A percentile compares a stretch with the other conserved stretches of the same genome.
Evolutionary conservation across 2,329 filamentous ascomycete genomes (phyloP).

Genomic region (Sordariomycetes sp.): DNA sequence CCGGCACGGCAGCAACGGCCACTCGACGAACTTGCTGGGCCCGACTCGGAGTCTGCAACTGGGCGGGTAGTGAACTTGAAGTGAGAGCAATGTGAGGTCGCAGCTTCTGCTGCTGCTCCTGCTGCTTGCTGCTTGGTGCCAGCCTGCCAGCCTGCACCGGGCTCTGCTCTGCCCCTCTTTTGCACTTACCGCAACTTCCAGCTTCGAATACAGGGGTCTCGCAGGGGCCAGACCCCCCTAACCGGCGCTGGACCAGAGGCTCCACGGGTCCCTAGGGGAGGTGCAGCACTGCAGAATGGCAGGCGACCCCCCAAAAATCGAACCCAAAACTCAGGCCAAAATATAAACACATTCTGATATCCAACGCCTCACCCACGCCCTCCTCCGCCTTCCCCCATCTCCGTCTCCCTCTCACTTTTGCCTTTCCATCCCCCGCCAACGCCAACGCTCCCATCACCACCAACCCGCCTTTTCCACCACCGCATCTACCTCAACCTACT

Average conservation of each 20-base stretch:
- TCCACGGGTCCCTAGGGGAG: too few relatives aligned
- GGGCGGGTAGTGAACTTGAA: too few relatives aligned
- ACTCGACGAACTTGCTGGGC: too few relatives aligned
- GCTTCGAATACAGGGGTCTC: background rate
- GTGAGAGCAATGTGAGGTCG: too few relatives aligned
- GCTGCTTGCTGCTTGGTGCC: background rate
- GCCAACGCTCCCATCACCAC: conserved; percentile 3
- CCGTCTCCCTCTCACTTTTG: conserved; percentile 4
- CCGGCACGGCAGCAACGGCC: too few relatives aligned
- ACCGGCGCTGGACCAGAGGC: background rate
- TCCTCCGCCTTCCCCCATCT: conserved; percentile 4
- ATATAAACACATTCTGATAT: conserved; percentile 7
- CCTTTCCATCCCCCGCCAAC: conserved; percentile 2
- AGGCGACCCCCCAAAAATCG: conserved; percentile 1
- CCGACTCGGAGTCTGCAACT: too few relatives aligned
- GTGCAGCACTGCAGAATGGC: too few relatives aligned
- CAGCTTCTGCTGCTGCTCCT: too few relatives aligned
- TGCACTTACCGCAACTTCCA: conserved; percentile 1
- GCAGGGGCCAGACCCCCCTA: background rate
- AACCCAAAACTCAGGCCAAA: conserved; percentile 3
- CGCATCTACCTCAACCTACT: too few relatives aligned
- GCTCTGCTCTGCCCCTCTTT: background rate
- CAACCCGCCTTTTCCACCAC: too few relatives aligned
- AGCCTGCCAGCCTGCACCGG: background rate
- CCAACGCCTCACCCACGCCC: conserved; percentile 7